phyloP scores from a whole-genome alignment of 768 basidiomycete species.

The Pulveroboletus sp. region DNA sequence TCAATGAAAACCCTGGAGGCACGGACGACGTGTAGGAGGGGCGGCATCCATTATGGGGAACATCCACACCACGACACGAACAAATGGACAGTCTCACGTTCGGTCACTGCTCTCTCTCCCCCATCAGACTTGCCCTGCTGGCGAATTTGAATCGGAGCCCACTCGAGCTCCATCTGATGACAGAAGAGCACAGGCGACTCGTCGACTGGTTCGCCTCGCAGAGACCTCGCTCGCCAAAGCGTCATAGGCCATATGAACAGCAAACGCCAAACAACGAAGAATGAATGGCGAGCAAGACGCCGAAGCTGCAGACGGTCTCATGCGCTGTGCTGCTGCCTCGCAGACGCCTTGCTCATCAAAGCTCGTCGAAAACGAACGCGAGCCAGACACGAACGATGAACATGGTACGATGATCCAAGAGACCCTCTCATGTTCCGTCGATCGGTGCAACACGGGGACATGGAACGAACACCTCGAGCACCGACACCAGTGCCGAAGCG shows the following conservation, averaged over 20 bases:
- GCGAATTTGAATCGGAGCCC: too few species aligned
- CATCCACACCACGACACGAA: conserved; percentile 8
- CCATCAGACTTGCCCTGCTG: too few species aligned
- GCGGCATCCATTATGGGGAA: conserved; percentile 17
- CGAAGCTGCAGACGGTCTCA: conserved; percentile 5
- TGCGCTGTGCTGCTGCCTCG: conserved; percentile 18
- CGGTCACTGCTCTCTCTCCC: background rate
- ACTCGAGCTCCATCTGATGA: background rate
- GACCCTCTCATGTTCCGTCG: conserved; percentile 15
- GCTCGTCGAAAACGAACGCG: conserved; percentile 1
- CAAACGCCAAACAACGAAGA: background rate
- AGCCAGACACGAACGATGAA: conserved; percentile 14
- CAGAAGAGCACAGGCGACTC: conserved; percentile 3
- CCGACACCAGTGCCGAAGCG: background rate
- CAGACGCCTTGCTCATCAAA: conserved; percentile 17
- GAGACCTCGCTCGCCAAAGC: conserved; percentile 9
- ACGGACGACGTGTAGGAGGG: conserved; percentile 1
- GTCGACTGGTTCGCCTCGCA: conserved; percentile 20
- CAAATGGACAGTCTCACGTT: conserved; percentile 8
- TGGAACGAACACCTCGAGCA: background rate
- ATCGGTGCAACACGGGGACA: conserved; percentile 9
- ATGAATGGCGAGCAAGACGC: conserved; percentile 12
- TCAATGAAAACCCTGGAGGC: conserved; percentile 54
- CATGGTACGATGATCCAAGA: background rate
- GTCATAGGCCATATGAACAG: background rate